Percentiles rank a stretch among this genome's conserved stretches.
Conservation (phyloP, 352 stramenopile species). For the Pythium insidiosum region DNA sequence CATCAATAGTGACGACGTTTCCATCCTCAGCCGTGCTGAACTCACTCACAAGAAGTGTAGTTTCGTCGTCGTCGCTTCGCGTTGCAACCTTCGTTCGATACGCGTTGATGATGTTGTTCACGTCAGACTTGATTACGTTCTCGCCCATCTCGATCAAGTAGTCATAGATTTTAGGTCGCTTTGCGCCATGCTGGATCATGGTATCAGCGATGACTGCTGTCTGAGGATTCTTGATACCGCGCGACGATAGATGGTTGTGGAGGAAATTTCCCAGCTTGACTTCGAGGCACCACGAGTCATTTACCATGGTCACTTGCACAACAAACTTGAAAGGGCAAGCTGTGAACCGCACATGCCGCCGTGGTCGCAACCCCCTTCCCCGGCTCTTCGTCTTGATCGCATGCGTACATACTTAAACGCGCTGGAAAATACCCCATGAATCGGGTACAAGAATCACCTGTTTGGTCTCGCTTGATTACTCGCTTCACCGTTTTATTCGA, state of each 20-base stretch:
- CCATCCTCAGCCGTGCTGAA: neutral
- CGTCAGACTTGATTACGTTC: neutral
- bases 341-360: neutral
- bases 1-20: conserved; percentile 1
- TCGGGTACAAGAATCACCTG: too few species aligned
- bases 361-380: neutral
- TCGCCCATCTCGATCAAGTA: neutral
- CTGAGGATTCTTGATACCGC: too few species aligned
- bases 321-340: neutral
- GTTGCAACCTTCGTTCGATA: neutral
- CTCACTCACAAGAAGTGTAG: neutral
- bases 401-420: neutral
- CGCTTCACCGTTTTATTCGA: too few species aligned
- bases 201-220: too few species aligned
- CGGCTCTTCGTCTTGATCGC: neutral
- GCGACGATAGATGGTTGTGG: neutral
- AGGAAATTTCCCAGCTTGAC: neutral
- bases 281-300: neutral
- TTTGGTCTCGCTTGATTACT: too few species aligned
- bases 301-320: neutral
- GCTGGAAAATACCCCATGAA: neutral
- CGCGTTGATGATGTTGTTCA: neutral
- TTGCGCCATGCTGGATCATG: neutral
- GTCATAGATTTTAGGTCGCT: neutral
- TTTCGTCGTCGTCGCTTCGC: neutral